Evolutionary conservation across 192 early-diverging fungal species (phyloP), one percentile per base, ranked within the genome.

Genomic region (Coemansia sp.): DNA sequence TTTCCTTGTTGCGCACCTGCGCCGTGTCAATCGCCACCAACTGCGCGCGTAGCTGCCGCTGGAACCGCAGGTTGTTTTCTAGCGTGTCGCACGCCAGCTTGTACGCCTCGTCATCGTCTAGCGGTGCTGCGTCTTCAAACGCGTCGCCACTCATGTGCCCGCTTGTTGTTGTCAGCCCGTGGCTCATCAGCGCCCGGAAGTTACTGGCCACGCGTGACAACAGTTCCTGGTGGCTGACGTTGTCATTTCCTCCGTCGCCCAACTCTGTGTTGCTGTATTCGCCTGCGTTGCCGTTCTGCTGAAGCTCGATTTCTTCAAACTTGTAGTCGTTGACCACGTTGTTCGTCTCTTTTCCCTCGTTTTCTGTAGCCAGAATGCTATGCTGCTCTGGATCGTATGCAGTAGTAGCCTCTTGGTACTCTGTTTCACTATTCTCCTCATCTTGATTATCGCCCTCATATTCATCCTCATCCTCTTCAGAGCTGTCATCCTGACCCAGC

Each of bases 11-110:
- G 74, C 80, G 74, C 26, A 40, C 44, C 49, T 72, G 73, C 24
- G 82, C 82, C 20, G 71, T 24, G 24, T 85, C 79, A n/a, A 85
- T 71, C 49, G 65, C 67, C n/a, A 68, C 59, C 51, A 85, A 63
- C 56, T 84, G 80, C 12, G 63, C 23, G 1, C 65, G 59, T 25
- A 84, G 57, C 50, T 49, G 53, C 46, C 73, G 52, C 70, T 85
- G 82, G 60, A 66, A 84, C 21, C 55, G 68, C 47, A 79, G 63
- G 49, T 85, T 85, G 65, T 70, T 42, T 21, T 67, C 74, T 23
- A 85, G 74, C 47, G 84, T 70, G n/a, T 71, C 58, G 60, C 71
- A 67, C 12, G 77, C 77, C 49, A 73, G 58, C 42, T 28, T 28
- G 25, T 82, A 71, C 10, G 70, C 74, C 42, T 70, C 67, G 15